These are phyloP conservation scores for Nematocida sp. DNA, from an alignment of 371 early-diverging fungal genomes.

Conservation along the genomic window DNA sequence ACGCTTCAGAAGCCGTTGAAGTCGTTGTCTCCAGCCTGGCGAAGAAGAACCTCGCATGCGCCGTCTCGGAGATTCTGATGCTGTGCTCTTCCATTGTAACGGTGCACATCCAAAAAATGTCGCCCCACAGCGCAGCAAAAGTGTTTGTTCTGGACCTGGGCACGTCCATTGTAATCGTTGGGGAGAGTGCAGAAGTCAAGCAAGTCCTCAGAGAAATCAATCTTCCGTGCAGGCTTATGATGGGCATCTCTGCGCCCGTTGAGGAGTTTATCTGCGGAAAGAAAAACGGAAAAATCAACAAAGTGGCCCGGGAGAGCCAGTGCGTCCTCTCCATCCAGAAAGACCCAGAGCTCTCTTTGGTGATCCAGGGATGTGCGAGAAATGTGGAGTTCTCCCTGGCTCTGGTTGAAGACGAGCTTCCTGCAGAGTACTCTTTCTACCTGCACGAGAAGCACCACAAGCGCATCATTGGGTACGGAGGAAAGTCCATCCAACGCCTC, in stretches of 20 bases:
- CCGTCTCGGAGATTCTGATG: conserved; percentile 10
- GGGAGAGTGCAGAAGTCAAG: conserved; percentile 30
- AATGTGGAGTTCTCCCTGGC: conserved; percentile 39
- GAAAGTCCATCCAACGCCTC: conserved; percentile 81
- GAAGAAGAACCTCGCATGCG: conserved; percentile 1
- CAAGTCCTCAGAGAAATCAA: conserved; percentile 30
- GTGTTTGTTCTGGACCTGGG: conserved; percentile 32
- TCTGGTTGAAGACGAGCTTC: conserved; percentile 58
- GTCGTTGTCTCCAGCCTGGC: conserved; percentile 5
- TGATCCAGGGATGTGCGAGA: conserved; percentile 32
- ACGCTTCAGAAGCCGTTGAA: background rate
- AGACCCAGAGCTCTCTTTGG: background rate
- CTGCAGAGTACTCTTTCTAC: conserved; percentile 66
- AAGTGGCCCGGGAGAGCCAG: conserved; percentile 73
- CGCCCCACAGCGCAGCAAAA: conserved; percentile 4
- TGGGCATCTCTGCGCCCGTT: conserved; percentile 72
- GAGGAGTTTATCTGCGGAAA: conserved; percentile 82
- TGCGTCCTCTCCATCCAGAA: conserved; percentile 62
- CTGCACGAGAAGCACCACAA: conserved; percentile 79
- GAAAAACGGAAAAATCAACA: conserved; percentile 82
- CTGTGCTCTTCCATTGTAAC: conserved; percentile 25
- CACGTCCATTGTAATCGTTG: background rate
- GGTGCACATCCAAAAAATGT: conserved; percentile 4
- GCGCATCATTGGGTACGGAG: conserved; percentile 81
- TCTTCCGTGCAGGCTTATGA: conserved; percentile 6